phyloP scores from a whole-genome alignment of 305 asterid species.

The Coffea humblotiana region DNA sequence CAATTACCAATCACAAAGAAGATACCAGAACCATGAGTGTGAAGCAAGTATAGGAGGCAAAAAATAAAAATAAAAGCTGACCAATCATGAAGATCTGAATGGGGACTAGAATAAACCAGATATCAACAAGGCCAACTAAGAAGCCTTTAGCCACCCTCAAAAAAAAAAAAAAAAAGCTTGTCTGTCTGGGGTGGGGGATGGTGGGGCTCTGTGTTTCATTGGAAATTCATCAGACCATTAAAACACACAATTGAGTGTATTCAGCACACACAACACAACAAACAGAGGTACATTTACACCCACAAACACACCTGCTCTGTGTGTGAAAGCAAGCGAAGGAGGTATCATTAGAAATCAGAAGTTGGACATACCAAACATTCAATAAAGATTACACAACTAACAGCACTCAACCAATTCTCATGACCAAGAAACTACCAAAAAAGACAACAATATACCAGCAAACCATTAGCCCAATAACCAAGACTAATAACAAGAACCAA shows the following conservation, averaged over 20 bases:
- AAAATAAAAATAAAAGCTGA: slow-evolving; percentile 14
- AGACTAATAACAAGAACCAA: neutral
- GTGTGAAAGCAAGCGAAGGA: slow-evolving; percentile 20
- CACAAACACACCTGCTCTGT: neutral
- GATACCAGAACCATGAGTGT: slow-evolving; percentile 35
- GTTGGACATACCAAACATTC: neutral
- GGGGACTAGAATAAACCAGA: slow-evolving; percentile 16
- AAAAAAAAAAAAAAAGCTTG: slow-evolving; percentile 15
- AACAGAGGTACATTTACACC: no score
- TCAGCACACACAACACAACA: slow-evolving; percentile 14
- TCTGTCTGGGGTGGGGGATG: slow-evolving; percentile 21
- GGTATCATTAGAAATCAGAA: slow-evolving; percentile 17
- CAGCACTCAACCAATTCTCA: slow-evolving; percentile 7
- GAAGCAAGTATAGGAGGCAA: slow-evolving; percentile 23
- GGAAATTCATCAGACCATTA: slow-evolving; percentile 25
- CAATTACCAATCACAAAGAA: slow-evolving; percentile 40
- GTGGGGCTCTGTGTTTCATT: slow-evolving; percentile 23
- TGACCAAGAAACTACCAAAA: neutral
- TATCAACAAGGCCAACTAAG: slow-evolving; percentile 31
- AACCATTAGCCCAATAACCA: slow-evolving; percentile 10
- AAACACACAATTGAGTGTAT: slow-evolving; percentile 6
- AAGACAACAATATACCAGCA: neutral
- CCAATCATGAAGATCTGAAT: slow-evolving; percentile 31
- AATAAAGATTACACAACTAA: neutral
- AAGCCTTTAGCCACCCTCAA: slow-evolving; percentile 21